A percentile compares a stretch with the other conserved stretches of the same genome.
Conservation (phyloP, 495 filamentous ascomycete species). For the Elasticomyces elasticus region DNA sequence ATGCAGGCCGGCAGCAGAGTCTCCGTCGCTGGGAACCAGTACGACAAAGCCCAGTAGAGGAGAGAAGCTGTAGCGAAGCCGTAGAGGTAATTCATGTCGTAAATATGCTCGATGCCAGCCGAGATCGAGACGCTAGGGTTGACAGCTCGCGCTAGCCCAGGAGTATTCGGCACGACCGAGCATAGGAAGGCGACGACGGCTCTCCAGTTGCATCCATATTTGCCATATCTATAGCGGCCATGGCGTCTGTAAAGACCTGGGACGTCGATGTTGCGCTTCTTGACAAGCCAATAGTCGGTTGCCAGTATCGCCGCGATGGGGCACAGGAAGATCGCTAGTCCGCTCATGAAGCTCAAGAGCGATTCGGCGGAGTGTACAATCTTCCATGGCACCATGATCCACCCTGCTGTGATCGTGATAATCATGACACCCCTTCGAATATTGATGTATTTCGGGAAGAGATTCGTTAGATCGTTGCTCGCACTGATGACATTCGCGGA, state of each 20-base stretch:
- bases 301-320: slow-evolving; percentile 57
- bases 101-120: slow-evolving; percentile 11
- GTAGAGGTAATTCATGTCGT: slow-evolving; percentile 44
- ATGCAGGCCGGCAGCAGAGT: too few species aligned
- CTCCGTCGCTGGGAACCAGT: slow-evolving; percentile 32
- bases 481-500: slow-evolving; percentile 56
- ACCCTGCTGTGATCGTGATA: slow-evolving; percentile 45
- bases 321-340: slow-evolving; percentile 52
- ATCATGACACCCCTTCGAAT: slow-evolving; percentile 55
- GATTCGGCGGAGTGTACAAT: slow-evolving; percentile 48
- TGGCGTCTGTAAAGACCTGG: slow-evolving; percentile 46
- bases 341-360: slow-evolving; percentile 50
- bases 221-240: slow-evolving; percentile 45
- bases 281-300: slow-evolving; percentile 59
- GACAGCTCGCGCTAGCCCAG: slow-evolving; percentile 46
- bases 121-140: slow-evolving; percentile 40
- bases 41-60: slow-evolving; percentile 39
- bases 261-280: slow-evolving; percentile 50
- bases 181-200: slow-evolving; percentile 53
- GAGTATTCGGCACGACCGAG: slow-evolving; percentile 52
- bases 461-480: slow-evolving; percentile 53
- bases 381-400: slow-evolving; percentile 55
- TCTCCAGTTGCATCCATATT: slow-evolving; percentile 55
- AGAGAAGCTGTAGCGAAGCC: slow-evolving; percentile 42
- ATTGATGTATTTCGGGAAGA: slow-evolving; percentile 50